phyloP scores from a whole-genome alignment of 2,329 filamentous ascomycete genomes.

The Sporothrix brunneoviolacea region DNA sequence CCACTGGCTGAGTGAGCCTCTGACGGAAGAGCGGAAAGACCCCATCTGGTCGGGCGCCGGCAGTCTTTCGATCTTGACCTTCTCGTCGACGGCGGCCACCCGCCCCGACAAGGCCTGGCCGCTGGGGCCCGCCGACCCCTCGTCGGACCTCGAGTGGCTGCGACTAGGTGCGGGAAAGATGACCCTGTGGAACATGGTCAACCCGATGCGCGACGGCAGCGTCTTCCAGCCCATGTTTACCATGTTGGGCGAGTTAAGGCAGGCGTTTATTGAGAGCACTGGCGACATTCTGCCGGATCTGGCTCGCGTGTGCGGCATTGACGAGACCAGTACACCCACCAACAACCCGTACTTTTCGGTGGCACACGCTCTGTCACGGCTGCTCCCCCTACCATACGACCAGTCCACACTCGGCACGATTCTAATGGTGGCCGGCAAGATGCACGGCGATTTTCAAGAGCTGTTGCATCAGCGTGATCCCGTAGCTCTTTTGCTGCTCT shows the following conservation, averaged over 20 bases:
- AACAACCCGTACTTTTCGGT: slow-evolving; percentile 12
- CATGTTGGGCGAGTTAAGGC: slow-evolving; percentile 25
- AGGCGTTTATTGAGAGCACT: too few species aligned
- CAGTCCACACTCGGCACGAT: neutral
- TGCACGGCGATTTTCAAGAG: neutral
- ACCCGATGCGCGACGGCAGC: slow-evolving; percentile 31
- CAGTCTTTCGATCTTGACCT: slow-evolving; percentile 33
- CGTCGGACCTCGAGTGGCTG: slow-evolving; percentile 31
- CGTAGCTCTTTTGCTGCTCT: slow-evolving; percentile 8
- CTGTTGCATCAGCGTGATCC: slow-evolving; percentile 12
- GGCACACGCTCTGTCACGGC: slow-evolving; percentile 10
- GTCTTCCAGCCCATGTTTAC: slow-evolving; percentile 31
- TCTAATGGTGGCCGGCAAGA: neutral
- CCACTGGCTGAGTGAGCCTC: slow-evolving; percentile 27
- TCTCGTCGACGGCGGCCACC: slow-evolving; percentile 32
- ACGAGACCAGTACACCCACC: slow-evolving; percentile 1
- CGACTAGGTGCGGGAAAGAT: slow-evolving; percentile 30
- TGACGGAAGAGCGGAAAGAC: slow-evolving; percentile 33
- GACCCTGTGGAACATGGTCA: slow-evolving; percentile 28
- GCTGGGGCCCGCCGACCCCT: slow-evolving; percentile 18
- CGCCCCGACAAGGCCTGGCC: slow-evolving; percentile 30
- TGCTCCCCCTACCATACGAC: neutral
- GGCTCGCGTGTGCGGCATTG: slow-evolving; percentile 22
- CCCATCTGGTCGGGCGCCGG: slow-evolving; percentile 42
- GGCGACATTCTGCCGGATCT: slow-evolving; percentile 20